Evolutionary conservation across 2,329 filamentous ascomycete species (phyloP), one percentile per base, ranked within the genome.

Genomic region (Penicillium sp.): DNA sequence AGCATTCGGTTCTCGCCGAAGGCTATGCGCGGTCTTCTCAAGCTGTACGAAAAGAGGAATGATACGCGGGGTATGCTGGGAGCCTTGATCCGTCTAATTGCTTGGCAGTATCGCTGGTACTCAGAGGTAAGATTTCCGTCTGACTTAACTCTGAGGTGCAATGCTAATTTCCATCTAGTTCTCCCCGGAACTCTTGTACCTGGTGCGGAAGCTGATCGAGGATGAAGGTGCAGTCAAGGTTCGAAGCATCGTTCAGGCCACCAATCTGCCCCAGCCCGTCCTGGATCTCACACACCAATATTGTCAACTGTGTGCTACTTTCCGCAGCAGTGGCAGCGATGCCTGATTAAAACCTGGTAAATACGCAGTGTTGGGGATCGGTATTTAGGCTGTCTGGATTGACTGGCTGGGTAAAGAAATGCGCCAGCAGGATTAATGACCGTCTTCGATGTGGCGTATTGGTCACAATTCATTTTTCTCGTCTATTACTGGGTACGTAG

Each of bases 61-160:
- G 91, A 91, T 76, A 92, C 91, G 3, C 83, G 92, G 61, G 90
- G 92, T 60, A 91, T 89, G 58, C 84, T 98, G 6, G 89, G 88
- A 31, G 88, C 91, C n/a, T 82, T 97, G 59, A 97, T 99, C 65
- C 84, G 92, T 54, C 81, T 99, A 43, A 91, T 98, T 36, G 95
- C 94, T 13, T 99, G 95, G 95, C 95, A 99, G 79, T 99, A 97
- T 78, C 85, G 95, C 67, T 99, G 95, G 95, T 99, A 99, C 80
- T 97, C 93, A 57, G 95, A 99, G 85, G 87, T 89, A 76, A 70
- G 79, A 16, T 16, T 51, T 24, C 55, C 44, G 14, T 16, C 39
- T 9, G 0, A 35, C 24, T 24, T 47, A n/a, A 7, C 31, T 50
- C 41, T 6, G n/a, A 18, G 36, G 36, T 19, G 5, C 31, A 33